Evolutionary conservation across 202 grass and related monocot genomes (phyloP), one percentile per base, ranked within the genome.

Genomic region (Musa balbisiana): DNA sequence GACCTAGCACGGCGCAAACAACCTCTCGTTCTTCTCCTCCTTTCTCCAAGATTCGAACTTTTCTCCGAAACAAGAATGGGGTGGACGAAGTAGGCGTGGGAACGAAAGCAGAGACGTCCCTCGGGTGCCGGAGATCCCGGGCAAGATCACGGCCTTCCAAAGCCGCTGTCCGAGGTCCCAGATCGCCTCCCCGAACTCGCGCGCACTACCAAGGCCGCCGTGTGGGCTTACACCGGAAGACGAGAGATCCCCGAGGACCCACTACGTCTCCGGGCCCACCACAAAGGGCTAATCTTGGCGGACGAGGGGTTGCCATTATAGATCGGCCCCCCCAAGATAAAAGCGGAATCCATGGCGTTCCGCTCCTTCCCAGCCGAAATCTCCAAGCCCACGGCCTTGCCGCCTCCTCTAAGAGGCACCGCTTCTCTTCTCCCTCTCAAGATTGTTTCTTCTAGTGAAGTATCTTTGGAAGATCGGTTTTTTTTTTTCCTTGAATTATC

Each of bases 301-400:
- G 33, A 43, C 33, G 33, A 43, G 33, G 33, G 12, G 3, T 67
- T 29, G 64, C 1, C 33, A 15, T 17, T 43, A 26, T 2, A 67
- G 64, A 17, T 43, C 21, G 25, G 25, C 1, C 8, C 27, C 27
- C 15, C 33, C 0, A 54, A 33, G 64, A 43, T 33, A 67, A 15
- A 29, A 43, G 33, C 21, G 64, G 2, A 67, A 14, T 67, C 64
- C 64, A 85, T 85, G 83, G 78, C 78, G 50, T 58, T 69, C 52
- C 20, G n/a, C 62, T 69, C 74, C 19, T 60, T 55, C 24, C 24
- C 73, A 64, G 14, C 69, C 66, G 65, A 71, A 71, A 64, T 9
- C n/a, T 49, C 52, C 55, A 77, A 52, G 63, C 21, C 10, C 52
- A 23, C 72, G 54, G 64, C 66, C 10, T 50, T 72, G 49, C 51